phyloP scores from a whole-genome alignment of 805 yeast genomes.

The Yueomyces sp. region DNA sequence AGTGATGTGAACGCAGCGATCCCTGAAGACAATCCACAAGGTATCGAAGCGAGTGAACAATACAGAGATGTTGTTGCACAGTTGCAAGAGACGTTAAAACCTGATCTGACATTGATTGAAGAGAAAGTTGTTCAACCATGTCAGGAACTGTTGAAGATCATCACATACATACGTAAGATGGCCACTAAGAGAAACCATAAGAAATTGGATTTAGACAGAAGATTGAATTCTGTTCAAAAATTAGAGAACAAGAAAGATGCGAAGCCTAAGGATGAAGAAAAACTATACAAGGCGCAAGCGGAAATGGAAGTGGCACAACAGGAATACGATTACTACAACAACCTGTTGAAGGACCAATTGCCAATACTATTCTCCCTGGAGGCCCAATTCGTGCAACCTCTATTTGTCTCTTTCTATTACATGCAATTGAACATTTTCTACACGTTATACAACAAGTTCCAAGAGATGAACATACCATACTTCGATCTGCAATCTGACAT shows the following conservation, averaged over 20 bases:
- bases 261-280: constrained; percentile 83
- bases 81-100: constrained; percentile 72
- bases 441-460: constrained; percentile 81
- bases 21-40: constrained; percentile 94
- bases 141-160: constrained; percentile 73
- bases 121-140: constrained; percentile 84
- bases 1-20: constrained; percentile 78
- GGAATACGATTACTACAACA: constrained; percentile 92
- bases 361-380: constrained; percentile 82
- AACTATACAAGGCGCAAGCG: constrained; percentile 75
- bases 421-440: constrained; percentile 97
- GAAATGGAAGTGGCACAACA: constrained; percentile 85
- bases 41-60: constrained; percentile 87
- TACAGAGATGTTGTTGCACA: constrained; percentile 81
- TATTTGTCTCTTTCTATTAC: constrained; percentile 87
- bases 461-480: constrained; percentile 93
- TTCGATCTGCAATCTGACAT: constrained; percentile 80
- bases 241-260: constrained; percentile 72
- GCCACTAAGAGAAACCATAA: constrained; percentile 91
- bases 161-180: constrained; percentile 79
- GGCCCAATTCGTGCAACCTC: constrained; percentile 83
- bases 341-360: constrained; percentile 80
- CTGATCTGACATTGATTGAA: constrained; percentile 87
- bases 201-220: constrained; percentile 87
- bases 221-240: constrained; percentile 53